These are phyloP conservation scores for Leccinum huronense DNA, from an alignment of 1,284 basidiomycete genomes.

Conservation along the genomic window DNA sequence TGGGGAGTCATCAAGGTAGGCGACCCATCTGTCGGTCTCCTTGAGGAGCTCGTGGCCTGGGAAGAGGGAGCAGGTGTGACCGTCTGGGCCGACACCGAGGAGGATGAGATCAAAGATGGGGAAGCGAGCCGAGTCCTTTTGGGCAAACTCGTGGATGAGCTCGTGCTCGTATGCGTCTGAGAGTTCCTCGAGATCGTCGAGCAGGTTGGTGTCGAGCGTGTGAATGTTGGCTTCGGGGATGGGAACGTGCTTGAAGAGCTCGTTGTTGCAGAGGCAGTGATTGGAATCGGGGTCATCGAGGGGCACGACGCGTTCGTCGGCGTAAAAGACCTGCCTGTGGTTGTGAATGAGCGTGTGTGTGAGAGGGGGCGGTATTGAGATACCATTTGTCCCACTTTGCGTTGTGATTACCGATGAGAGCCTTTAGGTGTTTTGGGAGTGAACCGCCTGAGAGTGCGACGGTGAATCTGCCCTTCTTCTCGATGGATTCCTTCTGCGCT, in stretches of 20 bases:
- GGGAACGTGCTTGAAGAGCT: conserved; percentile 83
- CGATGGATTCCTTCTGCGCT: conserved; percentile 87
- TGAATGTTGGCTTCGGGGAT: conserved; percentile 82
- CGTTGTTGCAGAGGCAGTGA: conserved; percentile 73
- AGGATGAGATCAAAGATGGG: conserved; percentile 94
- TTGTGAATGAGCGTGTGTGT: conserved; percentile 3
- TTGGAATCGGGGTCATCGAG: conserved; percentile 93
- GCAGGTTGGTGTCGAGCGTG: conserved; percentile 70
- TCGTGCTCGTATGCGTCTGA: conserved; percentile 92
- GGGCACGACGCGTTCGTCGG: conserved; percentile 94
- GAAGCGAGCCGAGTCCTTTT: conserved; percentile 88
- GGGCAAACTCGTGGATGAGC: conserved; percentile 88
- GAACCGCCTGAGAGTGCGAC: conserved; percentile 94
- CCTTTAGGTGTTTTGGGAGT: conserved; percentile 80
- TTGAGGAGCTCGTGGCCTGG: conserved; percentile 83
- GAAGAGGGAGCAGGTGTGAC: conserved; percentile 96
- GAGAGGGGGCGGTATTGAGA: neutral
- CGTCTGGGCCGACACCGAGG: conserved; percentile 92
- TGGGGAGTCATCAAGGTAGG: conserved; percentile 88
- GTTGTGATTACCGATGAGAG: conserved; percentile 69
- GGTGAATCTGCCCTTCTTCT: conserved; percentile 87
- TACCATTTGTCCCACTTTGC: conserved; percentile 97
- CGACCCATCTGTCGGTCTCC: conserved; percentile 93
- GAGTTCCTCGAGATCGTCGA: conserved; percentile 82
- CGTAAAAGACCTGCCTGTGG: conserved; percentile 94